Base-by-base conservation (phyloP, 1,284 basidiomycete genomes). In the Sphaerobolus stellatus region DNA sequence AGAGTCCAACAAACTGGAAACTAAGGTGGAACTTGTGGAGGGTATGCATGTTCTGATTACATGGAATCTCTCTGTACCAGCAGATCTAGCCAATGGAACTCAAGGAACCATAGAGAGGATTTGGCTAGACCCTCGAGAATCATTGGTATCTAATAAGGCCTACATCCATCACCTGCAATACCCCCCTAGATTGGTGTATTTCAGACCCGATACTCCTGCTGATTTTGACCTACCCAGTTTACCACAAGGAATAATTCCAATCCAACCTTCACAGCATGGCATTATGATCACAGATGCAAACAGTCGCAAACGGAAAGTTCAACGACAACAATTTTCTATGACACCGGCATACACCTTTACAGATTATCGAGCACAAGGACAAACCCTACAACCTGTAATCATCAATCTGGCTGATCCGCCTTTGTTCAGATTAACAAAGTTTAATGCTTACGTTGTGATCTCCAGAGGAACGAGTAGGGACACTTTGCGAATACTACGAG, bases 311-410 rank as follows among this genome's bases (percentile, higher is more conserved):
- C 4, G 14, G 2, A 53, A 13, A 4, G 30, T 56, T 2, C 27
- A 31, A 20, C 34, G 34, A 4, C 1, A 2, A 2, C 54, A 56
- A 22, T 22, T 51, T 2, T 25, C 54, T 2, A 29, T 56, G 14
- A 52, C 36, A 22, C 54, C 54, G 8, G 50, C 54, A 4, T 56
- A 56, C 13, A 25, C 54, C 4, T 43, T 52, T 33, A 56, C 54
- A 8, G 54, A 56, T 28, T 56, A 56, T 18, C 13, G 34, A 22
- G 13, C 30, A 7, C 54, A 56, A 38, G 54, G 54, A 8, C 49
- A 50, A 34, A 56, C 54, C 16, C 3, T 56, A 20, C 24, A 40
- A 8, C 8, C 20, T 7, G 50, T 36, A 5, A 44, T 51, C 3
- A 38, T 38, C 36, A 38, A 38, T 7, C 3, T 38, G n/a, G 36